A percentile compares a stretch with the other conserved stretches of the same genome.
Evolutionary conservation across 2,329 filamentous ascomycete species (phyloP).

Genomic region (Pestalotiopsis sp.): DNA sequence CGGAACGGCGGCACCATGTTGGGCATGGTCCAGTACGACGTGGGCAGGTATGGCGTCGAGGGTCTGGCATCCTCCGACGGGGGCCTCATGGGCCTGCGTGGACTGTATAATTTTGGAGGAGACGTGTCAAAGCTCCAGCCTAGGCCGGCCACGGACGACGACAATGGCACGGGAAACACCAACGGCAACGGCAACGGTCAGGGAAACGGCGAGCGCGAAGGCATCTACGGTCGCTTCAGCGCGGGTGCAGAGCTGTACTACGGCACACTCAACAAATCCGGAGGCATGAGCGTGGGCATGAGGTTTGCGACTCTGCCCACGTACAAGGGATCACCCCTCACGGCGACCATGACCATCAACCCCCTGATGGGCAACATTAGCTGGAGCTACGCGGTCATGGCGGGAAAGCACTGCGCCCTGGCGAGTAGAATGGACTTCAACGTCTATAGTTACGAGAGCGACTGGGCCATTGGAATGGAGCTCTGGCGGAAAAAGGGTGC

Average conservation of each 20-base stretch:
- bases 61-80: slow-evolving; percentile 93
- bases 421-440: slow-evolving; percentile 96
- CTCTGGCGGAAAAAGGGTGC: slow-evolving; percentile 74
- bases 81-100: slow-evolving; percentile 82
- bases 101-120: slow-evolving; percentile 91
- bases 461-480: slow-evolving; percentile 89
- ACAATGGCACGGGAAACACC: slow-evolving; percentile 9
- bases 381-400: slow-evolving; percentile 88
- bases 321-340: slow-evolving; percentile 85
- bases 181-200: slow-evolving; percentile 23
- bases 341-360: slow-evolving; percentile 89
- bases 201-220: slow-evolving; percentile 51
- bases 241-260: slow-evolving; percentile 95
- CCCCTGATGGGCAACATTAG: slow-evolving; percentile 93
- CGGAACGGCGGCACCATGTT: slow-evolving; percentile 77
- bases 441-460: slow-evolving; percentile 96
- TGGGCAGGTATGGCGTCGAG: slow-evolving; percentile 85
- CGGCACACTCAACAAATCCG: slow-evolving; percentile 90
- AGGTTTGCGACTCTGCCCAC: slow-evolving; percentile 86
- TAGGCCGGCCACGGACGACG: slow-evolving; percentile 17
- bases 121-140: slow-evolving; percentile 51
- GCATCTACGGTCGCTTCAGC: slow-evolving; percentile 80
- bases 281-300: slow-evolving; percentile 85
- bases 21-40: slow-evolving; percentile 77
- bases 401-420: slow-evolving; percentile 79